Percentiles rank a stretch among this genome's conserved stretches.
These are phyloP conservation scores for Amaranthus hypochondriacus DNA, from an alignment of 148 eudicot genomes.

Conservation along the genomic window DNA sequence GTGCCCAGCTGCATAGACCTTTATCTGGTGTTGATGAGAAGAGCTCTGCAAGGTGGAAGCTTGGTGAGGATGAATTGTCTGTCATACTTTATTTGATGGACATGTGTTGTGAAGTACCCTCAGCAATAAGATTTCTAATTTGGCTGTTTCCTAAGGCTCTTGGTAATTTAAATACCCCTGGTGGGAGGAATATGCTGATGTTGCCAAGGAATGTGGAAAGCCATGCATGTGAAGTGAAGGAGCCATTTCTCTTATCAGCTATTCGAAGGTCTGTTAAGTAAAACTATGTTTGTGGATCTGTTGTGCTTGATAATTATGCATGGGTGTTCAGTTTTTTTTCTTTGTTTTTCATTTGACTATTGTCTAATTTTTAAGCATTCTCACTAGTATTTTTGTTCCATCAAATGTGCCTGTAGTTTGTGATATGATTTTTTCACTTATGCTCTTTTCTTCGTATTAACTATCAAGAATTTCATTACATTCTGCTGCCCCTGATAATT, in stretches of 20 bases:
- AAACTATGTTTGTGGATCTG: background rate
- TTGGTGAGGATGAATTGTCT: conserved; percentile 94
- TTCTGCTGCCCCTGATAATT: too few species aligned
- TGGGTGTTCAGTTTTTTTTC: background rate
- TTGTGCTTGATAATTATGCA: background rate
- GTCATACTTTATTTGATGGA: conserved; percentile 77
- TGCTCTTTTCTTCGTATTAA: too few species aligned
- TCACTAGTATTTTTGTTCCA: background rate
- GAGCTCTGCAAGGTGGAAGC: conserved; percentile 61
- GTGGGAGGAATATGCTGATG: conserved; percentile 59
- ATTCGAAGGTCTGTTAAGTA: conserved; percentile 57
- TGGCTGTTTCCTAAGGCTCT: conserved; percentile 85
- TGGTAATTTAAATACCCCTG: conserved; percentile 41
- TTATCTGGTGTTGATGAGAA: conserved; percentile 60
- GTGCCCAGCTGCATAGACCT: conserved; percentile 49
- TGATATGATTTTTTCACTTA: too few species aligned
- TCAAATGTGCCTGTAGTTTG: too few species aligned
- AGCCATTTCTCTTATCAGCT: conserved; percentile 69
- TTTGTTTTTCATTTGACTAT: background rate
- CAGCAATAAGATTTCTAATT: conserved; percentile 72
- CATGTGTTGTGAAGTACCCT: conserved; percentile 58
- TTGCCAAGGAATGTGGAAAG: conserved; percentile 64
- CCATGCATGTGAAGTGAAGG: conserved; percentile 75
- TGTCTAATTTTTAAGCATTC: background rate
- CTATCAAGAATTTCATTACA: too few species aligned